phyloP scores from a whole-genome alignment of 139 green algal genomes.

The Chlorella sp. region DNA sequence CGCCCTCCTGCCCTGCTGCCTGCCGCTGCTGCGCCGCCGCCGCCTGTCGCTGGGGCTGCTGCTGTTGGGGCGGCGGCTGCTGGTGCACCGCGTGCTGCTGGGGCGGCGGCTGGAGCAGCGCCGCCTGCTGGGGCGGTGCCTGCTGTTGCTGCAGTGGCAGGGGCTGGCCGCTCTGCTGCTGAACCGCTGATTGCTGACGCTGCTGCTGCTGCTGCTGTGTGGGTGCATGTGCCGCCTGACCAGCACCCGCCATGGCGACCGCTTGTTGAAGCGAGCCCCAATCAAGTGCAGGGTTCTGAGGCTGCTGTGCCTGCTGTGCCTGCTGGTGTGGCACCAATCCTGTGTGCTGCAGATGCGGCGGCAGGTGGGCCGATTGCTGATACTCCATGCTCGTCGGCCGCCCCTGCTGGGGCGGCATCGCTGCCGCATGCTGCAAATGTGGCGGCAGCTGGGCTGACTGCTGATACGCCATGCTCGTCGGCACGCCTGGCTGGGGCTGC shows the following conservation, averaged over 20 bases:
- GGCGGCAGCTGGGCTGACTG: no score
- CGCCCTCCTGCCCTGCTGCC: not conserved
- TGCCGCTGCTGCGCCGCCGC: not conserved
- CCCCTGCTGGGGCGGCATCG: no score
- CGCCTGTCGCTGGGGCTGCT: not conserved
- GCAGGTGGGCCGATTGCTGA: no score
- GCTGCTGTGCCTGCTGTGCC: not conserved
- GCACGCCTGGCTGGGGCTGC: no score
- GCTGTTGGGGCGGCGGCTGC: not conserved
- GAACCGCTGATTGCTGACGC: not conserved
- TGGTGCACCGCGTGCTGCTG: not conserved
- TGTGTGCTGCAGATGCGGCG: no score
- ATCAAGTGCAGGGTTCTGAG: not conserved
- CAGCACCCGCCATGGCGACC: not conserved
- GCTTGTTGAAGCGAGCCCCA: not conserved
- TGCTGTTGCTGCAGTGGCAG: not conserved
- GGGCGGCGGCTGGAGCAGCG: not conserved
- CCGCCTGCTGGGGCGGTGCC: not conserved
- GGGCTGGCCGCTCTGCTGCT: not conserved
- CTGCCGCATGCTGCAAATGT: no score
- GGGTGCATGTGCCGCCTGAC: not conserved
- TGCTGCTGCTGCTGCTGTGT: not conserved
- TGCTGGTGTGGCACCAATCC: no score
- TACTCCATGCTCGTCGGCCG: no score
- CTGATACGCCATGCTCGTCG: no score